Evolutionary conservation across 495 filamentous ascomycete genomes (phyloP).

Genomic region (Lophiostoma macrostomum): DNA sequence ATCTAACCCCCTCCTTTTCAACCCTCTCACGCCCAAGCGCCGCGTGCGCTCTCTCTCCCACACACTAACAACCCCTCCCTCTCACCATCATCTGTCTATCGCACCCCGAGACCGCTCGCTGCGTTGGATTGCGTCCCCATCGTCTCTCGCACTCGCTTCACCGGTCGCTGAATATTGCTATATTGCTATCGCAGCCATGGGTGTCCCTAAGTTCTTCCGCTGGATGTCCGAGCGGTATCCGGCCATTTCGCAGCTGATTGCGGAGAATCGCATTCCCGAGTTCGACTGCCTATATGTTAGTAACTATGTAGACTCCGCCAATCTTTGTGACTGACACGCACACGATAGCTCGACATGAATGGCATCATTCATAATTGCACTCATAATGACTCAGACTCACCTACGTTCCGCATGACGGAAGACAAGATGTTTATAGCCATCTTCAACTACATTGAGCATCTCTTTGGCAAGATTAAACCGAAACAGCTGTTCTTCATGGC

Average conservation of each 20-base stretch:
- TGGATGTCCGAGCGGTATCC: slow-evolving; percentile 99
- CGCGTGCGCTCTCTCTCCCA: neutral
- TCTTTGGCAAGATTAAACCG: slow-evolving; percentile 98
- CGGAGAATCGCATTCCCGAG: slow-evolving; percentile 97
- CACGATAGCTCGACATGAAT: slow-evolving; percentile 82
- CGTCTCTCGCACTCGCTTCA: no score
- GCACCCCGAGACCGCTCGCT: no score
- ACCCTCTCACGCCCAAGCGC: neutral
- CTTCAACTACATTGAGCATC: slow-evolving; percentile 99
- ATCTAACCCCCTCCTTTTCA: slow-evolving; percentile 18
- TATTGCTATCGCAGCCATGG: slow-evolving; percentile 50
- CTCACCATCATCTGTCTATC: no score
- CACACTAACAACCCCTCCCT: neutral
- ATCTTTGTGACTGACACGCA: slow-evolving; percentile 1
- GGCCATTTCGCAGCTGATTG: slow-evolving; percentile 96
- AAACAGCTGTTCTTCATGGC: slow-evolving; percentile 99
- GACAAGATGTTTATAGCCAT: slow-evolving; percentile 99
- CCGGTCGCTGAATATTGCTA: slow-evolving; percentile 2
- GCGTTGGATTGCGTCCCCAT: no score
- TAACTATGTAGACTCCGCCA: neutral
- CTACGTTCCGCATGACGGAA: slow-evolving; percentile 89
- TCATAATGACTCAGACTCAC: slow-evolving; percentile 88
- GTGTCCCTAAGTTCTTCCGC: slow-evolving; percentile 94
- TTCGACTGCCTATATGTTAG: slow-evolving; percentile 93
- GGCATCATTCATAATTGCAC: slow-evolving; percentile 99